Base-by-base conservation (phyloP, 169 alveolate genomes). In the Plasmodium falciparum region DNA sequence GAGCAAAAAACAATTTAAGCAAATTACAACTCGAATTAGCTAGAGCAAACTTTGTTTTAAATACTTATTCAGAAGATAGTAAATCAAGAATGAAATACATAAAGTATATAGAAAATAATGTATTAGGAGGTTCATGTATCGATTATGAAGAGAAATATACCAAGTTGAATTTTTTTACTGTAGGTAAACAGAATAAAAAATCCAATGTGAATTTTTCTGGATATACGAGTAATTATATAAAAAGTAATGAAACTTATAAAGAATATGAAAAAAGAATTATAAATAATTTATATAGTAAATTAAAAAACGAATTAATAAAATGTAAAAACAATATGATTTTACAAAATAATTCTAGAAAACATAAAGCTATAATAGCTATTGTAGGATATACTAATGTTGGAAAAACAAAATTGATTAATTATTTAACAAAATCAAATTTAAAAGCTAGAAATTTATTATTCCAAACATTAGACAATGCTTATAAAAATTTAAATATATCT, bases 381-480 rank as follows among this genome's bases (percentile, higher is more conserved):
- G 96, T 97, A 65, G 99, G 99, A 8, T 95, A 95, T 69, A 97
- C 98, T 43, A 97, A 97, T 92, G 97, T 96, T 47, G 99, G 99
- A 1, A 97, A 97, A 91, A 96, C 98, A 4, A 96, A 97, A 54
- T 76, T 97, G 73, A 93, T 96, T 95, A 97, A 97, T 88, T 85
- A 93, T 15, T 70, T 96, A 43, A 95, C 98, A 20, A 93, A 94
- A 43, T 91, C 96, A 5, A 93, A 94, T n/a, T 93, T 95, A 54
- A 96, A 94, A 17, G 95, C 95, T 50, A 88, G 94, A 52, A 97
- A 97, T 88, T 12, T 90, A 56, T 90, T 97, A 1, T 97, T 97
- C 88, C 95, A 97, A 76, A 97, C 99, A 5, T 61, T 83, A 50
- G 89, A 72, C 39, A 88, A 45, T 76, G 43, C 89, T 9, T 74